A percentile compares a stretch with the other conserved stretches of the same genome.
Conservation (phyloP, 345 rosid genomes). For the Hypericum androsaemum region DNA sequence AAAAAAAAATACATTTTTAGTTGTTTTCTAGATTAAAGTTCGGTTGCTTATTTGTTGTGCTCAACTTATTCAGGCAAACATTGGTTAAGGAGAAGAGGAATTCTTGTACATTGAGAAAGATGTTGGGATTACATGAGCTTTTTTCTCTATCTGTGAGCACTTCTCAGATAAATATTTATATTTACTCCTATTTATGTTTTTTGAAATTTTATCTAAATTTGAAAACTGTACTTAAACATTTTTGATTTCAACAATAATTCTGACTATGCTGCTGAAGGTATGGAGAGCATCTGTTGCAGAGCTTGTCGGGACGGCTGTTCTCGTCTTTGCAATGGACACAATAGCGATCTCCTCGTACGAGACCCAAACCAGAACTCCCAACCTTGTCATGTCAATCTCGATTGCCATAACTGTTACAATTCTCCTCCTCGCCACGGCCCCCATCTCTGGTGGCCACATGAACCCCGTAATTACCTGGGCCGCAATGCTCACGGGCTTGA, state of each 20-base stretch:
- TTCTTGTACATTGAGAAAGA: neutral
- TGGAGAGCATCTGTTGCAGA: constrained; percentile 33
- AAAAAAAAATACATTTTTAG: too few relatives aligned
- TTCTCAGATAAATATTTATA: neutral
- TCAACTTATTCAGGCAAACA: too few relatives aligned
- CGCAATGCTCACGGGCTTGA: constrained; percentile 28
- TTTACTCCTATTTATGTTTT: too few relatives aligned
- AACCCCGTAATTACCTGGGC: constrained; percentile 36
- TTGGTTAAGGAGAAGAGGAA: constrained; percentile 4
- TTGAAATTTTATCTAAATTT: too few relatives aligned
- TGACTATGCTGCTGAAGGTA: constrained; percentile 8
- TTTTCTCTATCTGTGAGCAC: constrained; percentile 15
- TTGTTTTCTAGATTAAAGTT: too few relatives aligned
- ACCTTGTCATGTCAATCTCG: constrained; percentile 21
- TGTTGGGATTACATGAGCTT: constrained; percentile 19
- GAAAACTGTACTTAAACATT: too few relatives aligned
- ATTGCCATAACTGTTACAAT: constrained; percentile 18
- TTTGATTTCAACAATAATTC: neutral
- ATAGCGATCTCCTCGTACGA: constrained; percentile 25
- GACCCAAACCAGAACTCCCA: constrained; percentile 15
- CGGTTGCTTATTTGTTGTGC: too few relatives aligned
- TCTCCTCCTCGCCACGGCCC: constrained; percentile 31
- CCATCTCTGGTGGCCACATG: constrained; percentile 41
- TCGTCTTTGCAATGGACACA: constrained; percentile 26
- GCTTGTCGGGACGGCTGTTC: constrained; percentile 19